Conservation (phyloP, 2,329 filamentous ascomycete genomes). For the Penicillium psychrosexuale region DNA sequence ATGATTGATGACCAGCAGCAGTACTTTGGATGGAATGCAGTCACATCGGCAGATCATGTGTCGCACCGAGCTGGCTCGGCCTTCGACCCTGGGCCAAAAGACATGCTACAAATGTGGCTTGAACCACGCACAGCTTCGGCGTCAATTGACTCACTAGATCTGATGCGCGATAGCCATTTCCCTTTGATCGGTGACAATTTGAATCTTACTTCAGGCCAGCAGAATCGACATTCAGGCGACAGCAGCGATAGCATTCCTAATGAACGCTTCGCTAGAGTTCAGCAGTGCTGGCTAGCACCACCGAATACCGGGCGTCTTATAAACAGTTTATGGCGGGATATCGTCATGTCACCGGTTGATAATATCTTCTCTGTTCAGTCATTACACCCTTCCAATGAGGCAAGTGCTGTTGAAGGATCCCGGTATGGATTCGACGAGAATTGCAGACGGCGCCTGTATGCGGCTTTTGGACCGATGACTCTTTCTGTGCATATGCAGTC, state of each 20-base stretch:
- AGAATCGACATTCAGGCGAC: constrained; percentile 24
- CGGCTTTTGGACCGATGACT: constrained; percentile 32
- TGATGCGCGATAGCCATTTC: constrained; percentile 26
- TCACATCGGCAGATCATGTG: constrained; percentile 21
- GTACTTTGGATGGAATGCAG: constrained; percentile 34
- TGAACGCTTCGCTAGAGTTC: constrained; percentile 43
- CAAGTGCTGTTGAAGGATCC: constrained; percentile 30
- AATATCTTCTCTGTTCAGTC: constrained; percentile 39
- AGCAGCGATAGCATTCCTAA: constrained; percentile 34
- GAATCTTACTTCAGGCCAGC: constrained; percentile 21
- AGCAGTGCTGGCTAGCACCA: constrained; percentile 43
- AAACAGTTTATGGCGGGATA: constrained; percentile 43
- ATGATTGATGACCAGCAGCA: constrained; percentile 30
- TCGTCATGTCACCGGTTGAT: constrained; percentile 36
- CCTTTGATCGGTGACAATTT: constrained; percentile 24
- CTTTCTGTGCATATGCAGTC: constrained; percentile 19
- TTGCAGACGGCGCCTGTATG: constrained; percentile 41
- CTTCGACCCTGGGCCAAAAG: constrained; percentile 29
- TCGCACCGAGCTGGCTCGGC: constrained; percentile 20
- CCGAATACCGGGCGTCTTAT: constrained; percentile 41
- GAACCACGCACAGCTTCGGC: constrained; percentile 32
- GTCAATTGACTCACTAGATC: constrained; percentile 32
- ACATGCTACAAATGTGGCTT: constrained; percentile 38
- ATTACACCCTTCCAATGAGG: constrained; percentile 19
- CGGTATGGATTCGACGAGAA: constrained; percentile 42